Percentiles rank a stretch among this genome's conserved stretches.
phyloP scores from a whole-genome alignment of 306 rosid species.

The Trichosanthes cucumerina region DNA sequence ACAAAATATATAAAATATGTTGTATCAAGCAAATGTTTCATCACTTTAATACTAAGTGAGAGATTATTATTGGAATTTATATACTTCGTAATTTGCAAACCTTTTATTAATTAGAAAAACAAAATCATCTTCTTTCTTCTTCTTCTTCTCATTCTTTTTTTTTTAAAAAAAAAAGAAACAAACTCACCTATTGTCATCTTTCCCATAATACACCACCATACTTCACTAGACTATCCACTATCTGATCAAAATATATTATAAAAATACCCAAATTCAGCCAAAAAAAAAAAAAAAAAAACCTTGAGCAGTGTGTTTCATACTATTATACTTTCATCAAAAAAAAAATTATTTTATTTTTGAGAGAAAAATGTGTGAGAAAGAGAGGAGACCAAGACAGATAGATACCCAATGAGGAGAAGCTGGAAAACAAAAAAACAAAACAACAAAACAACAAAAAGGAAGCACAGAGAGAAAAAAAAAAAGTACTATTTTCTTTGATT shows the following conservation, averaged over 20 bases:
- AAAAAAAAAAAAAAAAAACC: neutral
- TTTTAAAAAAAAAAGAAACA: too few species aligned
- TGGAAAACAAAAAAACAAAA: neutral
- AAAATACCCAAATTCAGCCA: neutral
- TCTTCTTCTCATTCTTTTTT: too few species aligned
- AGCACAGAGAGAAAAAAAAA: neutral
- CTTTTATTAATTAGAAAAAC: neutral
- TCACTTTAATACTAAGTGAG: neutral
- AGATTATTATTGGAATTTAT: neutral
- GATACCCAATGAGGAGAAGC: neutral
- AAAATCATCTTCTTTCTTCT: neutral
- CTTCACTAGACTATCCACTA: neutral
- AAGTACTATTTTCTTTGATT: neutral
- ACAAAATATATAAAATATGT: neutral
- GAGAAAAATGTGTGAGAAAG: neutral
- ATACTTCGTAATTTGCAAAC: neutral
- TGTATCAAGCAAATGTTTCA: neutral
- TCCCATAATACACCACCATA: neutral
- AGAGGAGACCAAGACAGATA: neutral
- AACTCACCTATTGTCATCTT: too few species aligned
- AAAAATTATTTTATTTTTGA: neutral
- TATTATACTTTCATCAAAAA: neutral
- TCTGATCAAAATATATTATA: neutral
- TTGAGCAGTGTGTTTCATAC: neutral
- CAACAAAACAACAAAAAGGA: slow-evolving; percentile 2